These are phyloP conservation scores for Xylaria grammica DNA, from an alignment of 495 filamentous ascomycete genomes.

Conservation along the genomic window DNA sequence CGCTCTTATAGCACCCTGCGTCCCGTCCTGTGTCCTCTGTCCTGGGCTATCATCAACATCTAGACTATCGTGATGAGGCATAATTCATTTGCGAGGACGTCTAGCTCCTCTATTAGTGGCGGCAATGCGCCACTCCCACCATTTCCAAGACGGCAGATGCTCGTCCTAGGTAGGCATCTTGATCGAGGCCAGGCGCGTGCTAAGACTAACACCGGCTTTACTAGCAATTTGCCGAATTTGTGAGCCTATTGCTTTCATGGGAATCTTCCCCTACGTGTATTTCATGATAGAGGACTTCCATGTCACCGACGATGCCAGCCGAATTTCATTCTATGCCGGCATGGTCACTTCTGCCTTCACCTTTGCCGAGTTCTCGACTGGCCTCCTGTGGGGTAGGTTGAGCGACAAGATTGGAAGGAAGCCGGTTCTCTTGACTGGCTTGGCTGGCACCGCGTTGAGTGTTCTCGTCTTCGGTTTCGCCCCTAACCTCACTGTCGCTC, in stretches of 20 bases:
- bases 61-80: slow-evolving; percentile 30
- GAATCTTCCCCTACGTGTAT: slow-evolving; percentile 98
- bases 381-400: slow-evolving; percentile 88
- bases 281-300: slow-evolving; percentile 95
- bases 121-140: slow-evolving; percentile 40
- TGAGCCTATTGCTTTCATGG: slow-evolving; percentile 99
- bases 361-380: slow-evolving; percentile 90
- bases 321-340: slow-evolving; percentile 91
- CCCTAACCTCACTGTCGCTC: slow-evolving; percentile 77
- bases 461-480: slow-evolving; percentile 95
- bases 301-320: slow-evolving; percentile 74
- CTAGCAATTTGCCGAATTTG: slow-evolving; percentile 91
- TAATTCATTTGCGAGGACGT: slow-evolving; percentile 29
- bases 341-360: slow-evolving; percentile 98
- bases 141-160: slow-evolving; percentile 65
- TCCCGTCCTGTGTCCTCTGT: slow-evolving; percentile 23
- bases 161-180: slow-evolving; percentile 68
- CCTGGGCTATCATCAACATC: slow-evolving; percentile 18
- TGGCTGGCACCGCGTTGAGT: slow-evolving; percentile 89
- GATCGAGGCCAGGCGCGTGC: slow-evolving; percentile 14
- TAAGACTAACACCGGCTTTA: slow-evolving; percentile 41
- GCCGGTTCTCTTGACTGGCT: slow-evolving; percentile 84
- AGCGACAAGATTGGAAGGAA: slow-evolving; percentile 94
- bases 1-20: neutral
- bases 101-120: slow-evolving; percentile 23